Evolutionary conservation across 495 filamentous ascomycete genomes (phyloP), one percentile per base, ranked within the genome.

Genomic region (Cercophora sp.): DNA sequence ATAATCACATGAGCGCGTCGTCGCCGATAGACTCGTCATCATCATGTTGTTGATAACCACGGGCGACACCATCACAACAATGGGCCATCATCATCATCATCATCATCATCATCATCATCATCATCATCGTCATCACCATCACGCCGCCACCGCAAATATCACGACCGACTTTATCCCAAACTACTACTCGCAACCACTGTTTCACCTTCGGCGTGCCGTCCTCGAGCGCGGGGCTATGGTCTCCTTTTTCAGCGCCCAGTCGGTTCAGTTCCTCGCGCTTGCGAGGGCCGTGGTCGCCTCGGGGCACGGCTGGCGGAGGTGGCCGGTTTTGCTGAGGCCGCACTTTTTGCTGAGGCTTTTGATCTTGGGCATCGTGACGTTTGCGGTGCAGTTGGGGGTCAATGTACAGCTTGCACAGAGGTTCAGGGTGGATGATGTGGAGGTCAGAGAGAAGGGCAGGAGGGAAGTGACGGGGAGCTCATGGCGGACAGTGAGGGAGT

Each of bases 241-340:
- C 32, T 50, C 47, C 11, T 50, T 50, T n/a, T n/a, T n/a, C n/a
- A n/a, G n/a, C 32, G 27, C 34, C 10, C 47, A 50, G 9, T 50
- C 47, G 34, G 31, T 27, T 6, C 32, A 15, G 2, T 50, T 50
- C n/a, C 20, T 29, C 10, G 23, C 24, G 5, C 1, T 36, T 16
- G 11, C 2, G 19, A 15, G 22, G 6, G 23, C 22, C 3, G 4
- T 37, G 32, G 13, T 18, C 20, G 13, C 39, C 10, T n/a, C 24
- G 31, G 10, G 16, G 46, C 20, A 37, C 9, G 8, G 36, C 18
- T 13, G 20, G 6, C 18, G 31, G 5, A 8, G 13, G 16, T 44
- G 41, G 41, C 41, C 40, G 5, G 8, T 23, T 8, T 8, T 24
- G 8, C 40, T 34, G 27, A 11, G 25, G 13, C 44, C 44, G 5